Base-by-base conservation (phyloP, 768 basidiomycete genomes). In the Lactarius quietus region DNA sequence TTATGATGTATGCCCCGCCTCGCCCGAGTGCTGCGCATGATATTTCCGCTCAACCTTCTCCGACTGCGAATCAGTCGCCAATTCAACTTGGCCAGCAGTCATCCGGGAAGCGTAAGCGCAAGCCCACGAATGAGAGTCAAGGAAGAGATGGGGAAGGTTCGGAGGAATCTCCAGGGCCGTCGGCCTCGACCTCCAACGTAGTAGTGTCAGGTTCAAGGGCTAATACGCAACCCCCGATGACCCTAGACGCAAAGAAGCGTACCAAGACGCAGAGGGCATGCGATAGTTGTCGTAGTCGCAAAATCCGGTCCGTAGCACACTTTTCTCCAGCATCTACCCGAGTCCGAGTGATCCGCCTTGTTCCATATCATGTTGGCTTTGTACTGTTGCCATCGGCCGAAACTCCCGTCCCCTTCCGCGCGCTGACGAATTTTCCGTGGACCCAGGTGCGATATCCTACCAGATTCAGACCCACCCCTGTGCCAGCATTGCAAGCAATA, bases 401-500 rank as follows among this genome's bases (percentile, higher is more conserved):
- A 57, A 26, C 10, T n/a, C 43, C 31, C 18, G 36, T 45, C 53
- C 33, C 57, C 59, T 6, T 26, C 53, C 61, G 63, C 61, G 61
- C 67, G 65, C 64, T 69, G 64, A 73, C 65, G 39, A 45, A 57
- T 43, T 54, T 39, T 57, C 52, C 43, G 54, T 66, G 59, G 57
- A 48, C 38, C n/a, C 71, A 82, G 86, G 71, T 98, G 97, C 77
- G 96, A 98, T 73, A 84, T 97, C 70, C 80, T 98, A 20, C 41
- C 82, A 0, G 92, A 94, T 70, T 75, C 83, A 57, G 89, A 93
- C 3, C 90, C 91, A 0, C 87, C 90, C 20, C 73, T 90, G 57
- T 98, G 95, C 73, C 90, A 94, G 70, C 95, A 98, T 75, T 98
- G 96, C 83, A 92, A 93, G 73, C 92, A 94, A 73, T 93, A 94